Conservation (phyloP, 805 yeast species). For the Isabelozyma rhagii region DNA sequence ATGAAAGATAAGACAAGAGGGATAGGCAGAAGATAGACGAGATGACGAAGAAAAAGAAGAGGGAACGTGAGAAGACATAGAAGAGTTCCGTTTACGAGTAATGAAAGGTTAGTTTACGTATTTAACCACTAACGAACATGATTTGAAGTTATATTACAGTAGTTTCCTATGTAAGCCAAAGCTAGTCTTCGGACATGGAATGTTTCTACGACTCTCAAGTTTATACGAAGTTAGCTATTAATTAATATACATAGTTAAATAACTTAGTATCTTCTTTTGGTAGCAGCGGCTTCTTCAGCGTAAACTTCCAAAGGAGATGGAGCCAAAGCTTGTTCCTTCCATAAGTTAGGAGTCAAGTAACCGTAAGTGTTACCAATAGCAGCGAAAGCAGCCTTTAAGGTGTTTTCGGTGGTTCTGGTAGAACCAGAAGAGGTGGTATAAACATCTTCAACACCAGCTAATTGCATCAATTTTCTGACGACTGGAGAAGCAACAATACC, state of each 20-base stretch:
- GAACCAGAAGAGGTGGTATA: slow-evolving; percentile 98
- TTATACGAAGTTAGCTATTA: background rate
- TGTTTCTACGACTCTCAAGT: too few species aligned
- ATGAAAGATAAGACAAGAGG: background rate
- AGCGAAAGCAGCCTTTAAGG: slow-evolving; percentile 98
- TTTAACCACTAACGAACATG: too few species aligned
- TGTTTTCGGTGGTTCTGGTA: slow-evolving; percentile 99
- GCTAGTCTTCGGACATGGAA: too few species aligned
- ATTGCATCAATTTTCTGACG: slow-evolving; percentile 96
- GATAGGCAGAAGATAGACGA: background rate
- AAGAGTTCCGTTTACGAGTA: too few species aligned
- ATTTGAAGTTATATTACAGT: too few species aligned
- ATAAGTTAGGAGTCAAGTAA: slow-evolving; percentile 99
- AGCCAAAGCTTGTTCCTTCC: slow-evolving; percentile 82
- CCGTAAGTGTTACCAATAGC: slow-evolving; percentile 99
- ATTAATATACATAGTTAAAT: background rate
- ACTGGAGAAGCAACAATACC: slow-evolving; percentile 99
- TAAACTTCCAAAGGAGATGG: slow-evolving; percentile 94
- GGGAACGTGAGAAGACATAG: too few species aligned
- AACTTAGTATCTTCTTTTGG: slow-evolving; percentile 72
- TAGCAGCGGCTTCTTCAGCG: slow-evolving; percentile 76
- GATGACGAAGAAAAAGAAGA: background rate
- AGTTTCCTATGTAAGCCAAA: too few species aligned
- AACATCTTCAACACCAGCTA: slow-evolving; percentile 99
- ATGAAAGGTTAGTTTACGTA: too few species aligned